phyloP scores from a whole-genome alignment of 495 filamentous ascomycete species.

The Penicillium arizonense region DNA sequence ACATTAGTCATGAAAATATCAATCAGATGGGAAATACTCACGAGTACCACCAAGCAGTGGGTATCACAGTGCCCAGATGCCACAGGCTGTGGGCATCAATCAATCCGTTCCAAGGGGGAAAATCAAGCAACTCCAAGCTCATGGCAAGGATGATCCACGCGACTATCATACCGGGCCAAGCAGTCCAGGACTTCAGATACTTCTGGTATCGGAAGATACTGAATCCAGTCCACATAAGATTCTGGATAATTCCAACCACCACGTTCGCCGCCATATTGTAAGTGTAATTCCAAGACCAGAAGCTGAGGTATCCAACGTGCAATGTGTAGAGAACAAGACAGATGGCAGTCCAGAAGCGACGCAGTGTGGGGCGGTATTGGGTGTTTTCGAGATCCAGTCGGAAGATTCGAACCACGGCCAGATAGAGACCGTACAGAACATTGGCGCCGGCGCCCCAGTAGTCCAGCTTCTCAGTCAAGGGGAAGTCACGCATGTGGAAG shows the following conservation, averaged over 20 bases:
- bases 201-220: slow-evolving; percentile 71
- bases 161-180: slow-evolving; percentile 91
- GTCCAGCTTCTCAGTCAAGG: slow-evolving; percentile 85
- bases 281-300: slow-evolving; percentile 88
- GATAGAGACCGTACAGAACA: slow-evolving; percentile 89
- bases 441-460: slow-evolving; percentile 93
- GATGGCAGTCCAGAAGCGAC: slow-evolving; percentile 70
- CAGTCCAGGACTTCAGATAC: slow-evolving; percentile 68
- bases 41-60: slow-evolving; percentile 93
- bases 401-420: slow-evolving; percentile 75
- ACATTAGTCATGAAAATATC: slow-evolving; percentile 17
- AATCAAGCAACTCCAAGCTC: slow-evolving; percentile 93
- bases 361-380: slow-evolving; percentile 51
- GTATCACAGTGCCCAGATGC: slow-evolving; percentile 90
- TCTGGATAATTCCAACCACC: slow-evolving; percentile 73
- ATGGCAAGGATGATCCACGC: slow-evolving; percentile 90
- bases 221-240: slow-evolving; percentile 83
- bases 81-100: slow-evolving; percentile 95
- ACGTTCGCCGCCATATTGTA: slow-evolving; percentile 99
- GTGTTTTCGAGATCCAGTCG: slow-evolving; percentile 67
- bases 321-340: slow-evolving; percentile 69
- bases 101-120: slow-evolving; percentile 77
- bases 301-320: slow-evolving; percentile 81
- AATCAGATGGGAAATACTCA: slow-evolving; percentile 50
- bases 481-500: slow-evolving; percentile 89